A percentile compares a stretch with the other conserved stretches of the same genome.
phyloP scores from a whole-genome alignment of 148 eudicot species.

The Diospyros kaki region DNA sequence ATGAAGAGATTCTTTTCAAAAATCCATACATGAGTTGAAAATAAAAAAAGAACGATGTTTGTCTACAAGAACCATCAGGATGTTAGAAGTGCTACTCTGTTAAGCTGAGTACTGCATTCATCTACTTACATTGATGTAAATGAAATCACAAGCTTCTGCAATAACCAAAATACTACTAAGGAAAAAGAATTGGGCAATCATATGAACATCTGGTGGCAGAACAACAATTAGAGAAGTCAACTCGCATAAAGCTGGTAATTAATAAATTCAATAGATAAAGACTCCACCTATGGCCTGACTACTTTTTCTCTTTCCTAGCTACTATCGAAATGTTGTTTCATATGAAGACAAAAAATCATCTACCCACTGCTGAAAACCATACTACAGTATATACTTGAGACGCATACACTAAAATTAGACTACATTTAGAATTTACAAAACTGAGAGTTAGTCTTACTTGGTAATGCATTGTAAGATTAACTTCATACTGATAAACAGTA shows the following conservation, averaged over 20 bases:
- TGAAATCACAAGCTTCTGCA: not conserved
- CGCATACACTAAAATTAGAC: not conserved
- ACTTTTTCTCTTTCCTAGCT: not conserved
- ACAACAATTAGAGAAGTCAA: not conserved
- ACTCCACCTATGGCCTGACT: no score
- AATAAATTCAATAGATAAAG: no score
- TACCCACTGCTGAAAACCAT: not conserved
- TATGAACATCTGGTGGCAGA: not conserved
- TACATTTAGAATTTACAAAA: not conserved
- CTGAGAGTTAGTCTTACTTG: not conserved
- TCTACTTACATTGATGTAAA: not conserved
- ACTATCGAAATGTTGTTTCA: not conserved
- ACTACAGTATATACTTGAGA: not conserved
- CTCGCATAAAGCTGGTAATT: not conserved
- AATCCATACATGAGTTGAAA: not conserved
- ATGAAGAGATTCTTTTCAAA: slow-evolving; percentile 13
- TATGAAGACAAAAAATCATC: not conserved
- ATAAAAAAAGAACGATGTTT: not conserved
- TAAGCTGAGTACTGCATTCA: not conserved
- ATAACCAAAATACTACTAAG: not conserved
- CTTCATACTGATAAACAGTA: not conserved
- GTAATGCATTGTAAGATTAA: not conserved
- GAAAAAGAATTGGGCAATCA: not conserved
- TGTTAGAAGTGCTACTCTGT: not conserved
- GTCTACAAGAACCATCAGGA: not conserved